phyloP scores from a whole-genome alignment of 257 asterid species.

The Ocimum tenuiflorum region DNA sequence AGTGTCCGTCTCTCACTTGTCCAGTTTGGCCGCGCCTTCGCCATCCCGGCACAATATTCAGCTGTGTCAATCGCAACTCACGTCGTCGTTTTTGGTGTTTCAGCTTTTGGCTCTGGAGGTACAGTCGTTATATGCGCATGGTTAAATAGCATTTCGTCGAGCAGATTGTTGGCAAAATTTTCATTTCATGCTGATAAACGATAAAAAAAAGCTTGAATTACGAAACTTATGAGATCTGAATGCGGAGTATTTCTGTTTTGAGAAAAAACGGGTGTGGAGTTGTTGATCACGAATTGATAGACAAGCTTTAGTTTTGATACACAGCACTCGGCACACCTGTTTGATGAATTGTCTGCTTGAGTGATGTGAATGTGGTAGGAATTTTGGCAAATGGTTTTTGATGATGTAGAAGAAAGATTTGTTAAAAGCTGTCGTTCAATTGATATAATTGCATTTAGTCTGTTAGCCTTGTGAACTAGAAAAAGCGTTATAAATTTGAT shows the following conservation, averaged over 20 bases:
- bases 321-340: too few species aligned
- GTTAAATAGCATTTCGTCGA: conserved; percentile 21
- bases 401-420: too few species aligned
- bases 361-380: too few species aligned
- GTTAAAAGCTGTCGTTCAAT: background rate
- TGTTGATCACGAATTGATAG: background rate
- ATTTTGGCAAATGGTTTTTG: too few species aligned
- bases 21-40: conserved; percentile 17
- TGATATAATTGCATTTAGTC: background rate
- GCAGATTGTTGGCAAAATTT: conserved; percentile 2
- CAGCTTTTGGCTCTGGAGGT: conserved; percentile 38
- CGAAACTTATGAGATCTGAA: background rate
- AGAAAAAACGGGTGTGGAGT: background rate
- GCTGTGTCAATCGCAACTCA: background rate
- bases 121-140: background rate
- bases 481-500: too few species aligned
- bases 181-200: background rate
- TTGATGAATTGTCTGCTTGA: too few species aligned
- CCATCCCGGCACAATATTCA: conserved; percentile 11
- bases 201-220: background rate
- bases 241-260: too few species aligned
- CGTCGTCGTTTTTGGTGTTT: conserved; percentile 30
- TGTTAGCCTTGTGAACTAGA: background rate
- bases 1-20: conserved; percentile 15
- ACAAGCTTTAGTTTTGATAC: background rate